phyloP scores from a whole-genome alignment of 345 rosid species.

The Dipteronia sinensis region DNA sequence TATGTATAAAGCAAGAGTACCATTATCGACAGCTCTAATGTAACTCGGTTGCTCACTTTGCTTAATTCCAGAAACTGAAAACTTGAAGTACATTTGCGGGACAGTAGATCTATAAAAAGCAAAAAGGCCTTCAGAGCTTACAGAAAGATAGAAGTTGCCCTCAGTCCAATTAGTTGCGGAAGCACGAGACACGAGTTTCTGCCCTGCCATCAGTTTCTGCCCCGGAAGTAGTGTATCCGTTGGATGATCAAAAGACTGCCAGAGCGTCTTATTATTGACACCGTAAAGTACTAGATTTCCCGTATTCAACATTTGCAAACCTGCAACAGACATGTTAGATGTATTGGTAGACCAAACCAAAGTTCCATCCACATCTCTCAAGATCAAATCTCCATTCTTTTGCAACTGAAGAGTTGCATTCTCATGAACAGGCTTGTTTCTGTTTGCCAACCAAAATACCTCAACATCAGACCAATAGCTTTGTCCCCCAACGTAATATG shows the following conservation, averaged over 20 bases:
- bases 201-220: not conserved
- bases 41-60: not conserved
- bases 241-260: slow-evolving; percentile 29
- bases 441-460: not conserved
- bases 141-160: not conserved
- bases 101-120: not conserved
- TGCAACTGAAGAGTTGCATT: slow-evolving; percentile 14
- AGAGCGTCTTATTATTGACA: slow-evolving; percentile 7
- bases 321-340: slow-evolving; percentile 2
- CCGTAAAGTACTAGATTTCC: slow-evolving; percentile 25
- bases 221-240: slow-evolving; percentile 16
- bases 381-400: slow-evolving; percentile 17
- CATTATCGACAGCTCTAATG: not conserved
- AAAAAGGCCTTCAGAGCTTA: not conserved
- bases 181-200: not conserved
- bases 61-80: not conserved
- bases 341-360: slow-evolving; percentile 21
- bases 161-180: not conserved
- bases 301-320: not conserved
- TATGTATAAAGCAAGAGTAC: not conserved
- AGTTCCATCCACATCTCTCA: slow-evolving; percentile 16
- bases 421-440: not conserved
- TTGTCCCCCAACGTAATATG: too few relatives aligned
- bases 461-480: too few relatives aligned
- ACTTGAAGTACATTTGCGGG: not conserved